Evolutionary conservation across 2,329 filamentous ascomycete species (phyloP).

Genomic region (Grosmannia huntii): DNA sequence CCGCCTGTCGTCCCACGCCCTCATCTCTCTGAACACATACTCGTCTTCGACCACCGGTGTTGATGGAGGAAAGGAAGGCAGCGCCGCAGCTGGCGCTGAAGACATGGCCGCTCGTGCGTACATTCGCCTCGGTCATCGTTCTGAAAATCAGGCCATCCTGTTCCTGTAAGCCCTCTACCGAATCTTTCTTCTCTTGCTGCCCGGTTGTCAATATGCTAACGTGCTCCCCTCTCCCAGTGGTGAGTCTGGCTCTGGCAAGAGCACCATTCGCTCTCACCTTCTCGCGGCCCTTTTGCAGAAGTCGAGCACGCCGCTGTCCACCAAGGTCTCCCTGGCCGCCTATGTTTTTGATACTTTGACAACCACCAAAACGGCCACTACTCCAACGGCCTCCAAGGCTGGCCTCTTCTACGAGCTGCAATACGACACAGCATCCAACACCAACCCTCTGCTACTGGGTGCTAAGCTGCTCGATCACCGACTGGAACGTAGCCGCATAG

Average conservation of each 20-base stretch:
- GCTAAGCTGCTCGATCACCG: constrained; percentile 91
- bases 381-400: constrained; percentile 87
- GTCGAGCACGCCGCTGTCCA: constrained; percentile 83
- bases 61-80: constrained; percentile 84
- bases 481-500: constrained; percentile 80
- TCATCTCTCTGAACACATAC: constrained; percentile 91
- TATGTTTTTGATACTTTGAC: constrained; percentile 95
- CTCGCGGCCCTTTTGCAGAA: constrained; percentile 76
- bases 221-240: constrained; percentile 41
- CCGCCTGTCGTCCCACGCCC: constrained; percentile 76
- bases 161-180: constrained; percentile 54
- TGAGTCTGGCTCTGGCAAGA: constrained; percentile 93
- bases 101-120: constrained; percentile 82
- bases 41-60: constrained; percentile 76
- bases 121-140: constrained; percentile 71
- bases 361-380: constrained; percentile 93
- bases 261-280: constrained; percentile 80
- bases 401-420: constrained; percentile 93
- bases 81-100: constrained; percentile 83
- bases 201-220: neutral
- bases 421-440: constrained; percentile 79
- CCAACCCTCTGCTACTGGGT: constrained; percentile 79
- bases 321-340: constrained; percentile 82
- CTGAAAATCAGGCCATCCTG: constrained; percentile 84
- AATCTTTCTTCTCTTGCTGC: constrained; percentile 23